Base-by-base conservation (phyloP, 768 basidiomycete genomes). In the Atractiella rhizophila region DNA sequence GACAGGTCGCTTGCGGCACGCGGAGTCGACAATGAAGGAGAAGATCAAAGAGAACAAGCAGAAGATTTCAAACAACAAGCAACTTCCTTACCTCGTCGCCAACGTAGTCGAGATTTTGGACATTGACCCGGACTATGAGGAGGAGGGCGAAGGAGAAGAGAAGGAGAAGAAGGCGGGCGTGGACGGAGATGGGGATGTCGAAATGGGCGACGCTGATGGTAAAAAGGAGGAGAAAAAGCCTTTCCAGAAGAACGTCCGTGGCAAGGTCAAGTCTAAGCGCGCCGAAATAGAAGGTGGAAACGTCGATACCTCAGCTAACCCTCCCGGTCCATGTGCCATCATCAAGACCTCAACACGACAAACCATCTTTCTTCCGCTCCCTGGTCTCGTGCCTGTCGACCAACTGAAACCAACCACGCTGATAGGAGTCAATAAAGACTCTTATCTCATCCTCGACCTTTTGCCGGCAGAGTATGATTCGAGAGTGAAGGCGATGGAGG, bases 1-100 rank as follows among this genome's bases (percentile, higher is more conserved):
- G 62, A 82, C 76, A 9, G 64, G 78, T 48, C 70, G 91, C 37
- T 61, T 98, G 41, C 74, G 79, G 53, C 88, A 96, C 56, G 91
- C 96, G 59, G 80, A 88, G 61, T 76, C 64, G 50, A 75, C 76
- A 49, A 96, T 98, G 91, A 77, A 81, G 57, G 86, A 94, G 66
- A 91, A 88, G 68, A 91, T 98, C 55, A 73, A 81, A 39, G 91
- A 98, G 57, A 98, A 94, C 48, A 75, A 76, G 34, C 83, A 91
- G 62, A 96, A 96, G 64, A 80, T 98, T 50, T 91, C 91, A 61
- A 88, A 98, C 69, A 96, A 98, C 62, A 96, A 96, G 62, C 83
- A 91, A 11, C 64, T 98, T 31, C 91, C 91, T 5, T 98, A 98
- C 61, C 72, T 98, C 39, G 91, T 98, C 28, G 83, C 78, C 13